phyloP scores from a whole-genome alignment of 2,329 filamentous ascomycete genomes.

The Ophiostoma novo-ulmi region DNA sequence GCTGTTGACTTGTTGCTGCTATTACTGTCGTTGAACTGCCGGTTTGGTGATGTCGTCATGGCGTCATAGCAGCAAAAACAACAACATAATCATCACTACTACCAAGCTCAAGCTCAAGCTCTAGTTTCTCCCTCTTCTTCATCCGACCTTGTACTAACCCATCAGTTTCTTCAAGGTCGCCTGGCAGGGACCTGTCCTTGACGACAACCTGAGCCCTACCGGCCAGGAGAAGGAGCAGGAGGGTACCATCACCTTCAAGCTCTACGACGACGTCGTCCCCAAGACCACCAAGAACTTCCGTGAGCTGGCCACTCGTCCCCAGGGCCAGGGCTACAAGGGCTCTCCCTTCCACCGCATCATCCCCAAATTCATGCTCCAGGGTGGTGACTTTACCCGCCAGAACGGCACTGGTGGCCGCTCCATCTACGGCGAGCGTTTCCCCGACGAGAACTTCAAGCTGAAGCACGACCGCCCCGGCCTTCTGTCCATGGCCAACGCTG shows the following conservation, averaged over 20 bases:
- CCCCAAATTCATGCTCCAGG: slow-evolving; percentile 91
- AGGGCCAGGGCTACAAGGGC: slow-evolving; percentile 76
- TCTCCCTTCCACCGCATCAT: slow-evolving; percentile 92
- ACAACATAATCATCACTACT: not conserved
- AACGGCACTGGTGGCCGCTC: slow-evolving; percentile 89
- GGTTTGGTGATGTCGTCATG: not conserved
- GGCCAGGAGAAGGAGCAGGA: slow-evolving; percentile 40
- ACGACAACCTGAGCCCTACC: slow-evolving; percentile 54
- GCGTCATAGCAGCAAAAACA: not conserved
- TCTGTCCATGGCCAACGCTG: slow-evolving; percentile 93
- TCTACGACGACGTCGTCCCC: slow-evolving; percentile 80
- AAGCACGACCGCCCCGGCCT: slow-evolving; percentile 72
- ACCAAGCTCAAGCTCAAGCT: not conserved
- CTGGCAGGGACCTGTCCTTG: slow-evolving; percentile 68
- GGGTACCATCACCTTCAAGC: slow-evolving; percentile 75
- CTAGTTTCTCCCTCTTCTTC: not conserved
- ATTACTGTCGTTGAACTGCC: not conserved
- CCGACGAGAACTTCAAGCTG: slow-evolving; percentile 82
- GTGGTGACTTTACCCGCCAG: slow-evolving; percentile 88
- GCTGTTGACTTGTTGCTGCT: not conserved
- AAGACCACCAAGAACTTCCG: slow-evolving; percentile 85
- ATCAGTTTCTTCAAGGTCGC: slow-evolving; percentile 64
- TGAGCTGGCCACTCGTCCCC: slow-evolving; percentile 72
- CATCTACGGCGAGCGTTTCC: slow-evolving; percentile 93
- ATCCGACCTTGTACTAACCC: slow-evolving; percentile 5